These are phyloP conservation scores for Shiraia bambusicola DNA, from an alignment of 2,329 filamentous ascomycete species.

Conservation along the genomic window DNA sequence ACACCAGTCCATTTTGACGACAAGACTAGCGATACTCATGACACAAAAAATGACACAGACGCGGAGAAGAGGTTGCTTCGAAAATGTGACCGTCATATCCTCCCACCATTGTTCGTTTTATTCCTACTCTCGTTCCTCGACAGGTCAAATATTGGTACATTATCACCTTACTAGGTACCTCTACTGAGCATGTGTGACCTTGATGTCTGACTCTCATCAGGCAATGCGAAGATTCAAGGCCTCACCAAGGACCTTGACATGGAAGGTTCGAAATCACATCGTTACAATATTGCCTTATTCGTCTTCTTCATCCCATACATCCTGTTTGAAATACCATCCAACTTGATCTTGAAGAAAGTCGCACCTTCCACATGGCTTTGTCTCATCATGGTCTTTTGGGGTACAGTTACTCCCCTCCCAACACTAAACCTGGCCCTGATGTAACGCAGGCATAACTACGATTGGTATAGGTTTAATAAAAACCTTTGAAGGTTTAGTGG, in stretches of 20 bases:
- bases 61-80: conserved; percentile 51
- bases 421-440: background rate
- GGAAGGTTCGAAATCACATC: conserved; percentile 26
- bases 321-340: conserved; percentile 40
- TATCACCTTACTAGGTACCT: too few species aligned
- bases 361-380: conserved; percentile 45
- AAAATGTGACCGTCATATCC: conserved; percentile 52
- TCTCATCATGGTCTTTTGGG: conserved; percentile 44
- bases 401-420: conserved; percentile 9
- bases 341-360: conserved; percentile 44
- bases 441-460: conserved; percentile 36
- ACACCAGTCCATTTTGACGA: conserved; percentile 13
- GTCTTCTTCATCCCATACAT: conserved; percentile 45
- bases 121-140: conserved; percentile 38
- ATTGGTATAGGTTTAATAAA: conserved; percentile 51
- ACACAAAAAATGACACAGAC: conserved; percentile 32
- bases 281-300: conserved; percentile 44
- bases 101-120: conserved; percentile 52
- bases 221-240: conserved; percentile 47
- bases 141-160: conserved; percentile 38
- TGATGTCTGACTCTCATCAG: conserved; percentile 16
- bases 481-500: conserved; percentile 50
- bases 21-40: conserved; percentile 31
- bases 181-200: too few species aligned
- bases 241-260: conserved; percentile 43